Percentiles rank a stretch among this genome's conserved stretches.
Evolutionary conservation across 805 yeast species (phyloP).

Genomic region (Suhomyces prunicola): DNA sequence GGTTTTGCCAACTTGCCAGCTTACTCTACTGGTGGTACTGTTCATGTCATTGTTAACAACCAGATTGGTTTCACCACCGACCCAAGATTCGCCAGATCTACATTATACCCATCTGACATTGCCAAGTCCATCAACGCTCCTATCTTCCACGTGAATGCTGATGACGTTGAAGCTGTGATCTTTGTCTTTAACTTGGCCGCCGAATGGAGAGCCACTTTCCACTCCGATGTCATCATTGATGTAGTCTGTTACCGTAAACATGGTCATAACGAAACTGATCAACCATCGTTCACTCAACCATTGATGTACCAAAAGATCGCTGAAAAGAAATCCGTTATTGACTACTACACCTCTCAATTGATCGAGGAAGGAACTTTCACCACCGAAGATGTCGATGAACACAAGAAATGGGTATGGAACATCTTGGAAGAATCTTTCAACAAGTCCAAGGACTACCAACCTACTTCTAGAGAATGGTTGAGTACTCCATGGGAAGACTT

Average conservation of each 20-base stretch:
- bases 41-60: slow-evolving; percentile 93
- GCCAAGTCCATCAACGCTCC: slow-evolving; percentile 98
- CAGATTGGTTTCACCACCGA: slow-evolving; percentile 99
- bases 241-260: slow-evolving; percentile 97
- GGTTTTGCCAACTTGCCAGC: slow-evolving; percentile 92
- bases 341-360: slow-evolving; percentile 77
- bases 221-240: slow-evolving; percentile 93
- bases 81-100: slow-evolving; percentile 95
- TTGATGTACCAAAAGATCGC: slow-evolving; percentile 92
- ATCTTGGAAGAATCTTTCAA: slow-evolving; percentile 84
- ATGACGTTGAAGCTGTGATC: slow-evolving; percentile 90
- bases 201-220: slow-evolving; percentile 96
- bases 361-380: slow-evolving; percentile 86
- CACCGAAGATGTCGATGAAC: slow-evolving; percentile 86
- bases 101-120: slow-evolving; percentile 96
- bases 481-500: slow-evolving; percentile 99
- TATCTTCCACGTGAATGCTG: slow-evolving; percentile 98
- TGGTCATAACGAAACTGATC: slow-evolving; percentile 99
- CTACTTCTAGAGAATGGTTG: slow-evolving; percentile 95
- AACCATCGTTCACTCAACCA: slow-evolving; percentile 98
- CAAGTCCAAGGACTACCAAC: slow-evolving; percentile 85
- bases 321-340: slow-evolving; percentile 83
- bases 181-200: slow-evolving; percentile 95
- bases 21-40: slow-evolving; percentile 97
- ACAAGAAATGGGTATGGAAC: slow-evolving; percentile 97